Conservation (phyloP, 148 eudicot genomes). For the Heliamphora exappendiculata region DNA sequence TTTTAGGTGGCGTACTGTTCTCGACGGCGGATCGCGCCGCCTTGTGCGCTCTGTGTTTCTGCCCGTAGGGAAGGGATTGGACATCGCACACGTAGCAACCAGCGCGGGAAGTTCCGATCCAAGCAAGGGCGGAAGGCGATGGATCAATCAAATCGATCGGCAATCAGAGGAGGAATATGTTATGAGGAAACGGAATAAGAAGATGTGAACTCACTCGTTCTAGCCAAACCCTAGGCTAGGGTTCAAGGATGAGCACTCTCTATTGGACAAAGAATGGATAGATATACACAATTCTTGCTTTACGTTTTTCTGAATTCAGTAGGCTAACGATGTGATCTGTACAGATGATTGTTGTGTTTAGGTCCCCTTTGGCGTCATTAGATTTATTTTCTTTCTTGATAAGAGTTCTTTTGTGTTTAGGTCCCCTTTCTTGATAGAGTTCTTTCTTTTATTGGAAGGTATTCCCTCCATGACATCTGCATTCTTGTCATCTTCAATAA, state of each 20-base stretch:
- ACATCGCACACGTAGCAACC: constrained; percentile 68
- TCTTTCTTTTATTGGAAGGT: too few species aligned
- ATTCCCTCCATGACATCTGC: too few species aligned
- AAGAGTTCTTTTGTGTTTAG: too few species aligned
- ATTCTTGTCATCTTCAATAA: too few species aligned
- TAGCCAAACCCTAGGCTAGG: neutral
- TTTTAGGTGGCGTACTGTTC: constrained; percentile 49
- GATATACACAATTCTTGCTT: neutral
- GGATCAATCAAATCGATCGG: constrained; percentile 55
- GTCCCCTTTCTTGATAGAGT: too few species aligned
- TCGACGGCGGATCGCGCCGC: constrained; percentile 43
- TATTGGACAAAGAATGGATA: too few species aligned
- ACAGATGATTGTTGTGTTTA: too few species aligned
- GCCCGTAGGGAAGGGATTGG: constrained; percentile 23
- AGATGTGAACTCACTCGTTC: neutral
- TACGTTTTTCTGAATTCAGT: neutral
- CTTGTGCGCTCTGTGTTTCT: constrained; percentile 22
- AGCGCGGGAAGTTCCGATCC: constrained; percentile 12
- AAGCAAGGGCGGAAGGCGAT: constrained; percentile 25
- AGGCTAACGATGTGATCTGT: too few species aligned
- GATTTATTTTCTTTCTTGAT: too few species aligned
- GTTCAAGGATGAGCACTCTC: too few species aligned
- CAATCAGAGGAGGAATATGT: constrained; percentile 66
- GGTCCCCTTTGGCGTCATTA: too few species aligned
- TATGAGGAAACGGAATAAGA: constrained; percentile 32